Conservation (phyloP, 106 monocot species). For the Platanthera zijinensis region DNA sequence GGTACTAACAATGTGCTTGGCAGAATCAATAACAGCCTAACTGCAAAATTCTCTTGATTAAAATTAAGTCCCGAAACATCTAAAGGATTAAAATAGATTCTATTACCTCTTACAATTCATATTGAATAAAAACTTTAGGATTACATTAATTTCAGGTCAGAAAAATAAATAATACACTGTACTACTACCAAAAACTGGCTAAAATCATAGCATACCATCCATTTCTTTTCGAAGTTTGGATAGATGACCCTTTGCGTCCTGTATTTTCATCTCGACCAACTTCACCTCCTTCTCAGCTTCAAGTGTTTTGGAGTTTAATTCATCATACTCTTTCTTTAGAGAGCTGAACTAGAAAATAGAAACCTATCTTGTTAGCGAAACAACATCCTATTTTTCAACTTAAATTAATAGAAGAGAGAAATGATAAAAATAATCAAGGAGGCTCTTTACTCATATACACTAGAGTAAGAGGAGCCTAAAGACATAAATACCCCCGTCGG, state of each 20-base stretch:
- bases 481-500: not conserved
- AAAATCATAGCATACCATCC: conserved; percentile 56
- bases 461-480: not conserved
- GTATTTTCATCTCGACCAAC: conserved; percentile 69
- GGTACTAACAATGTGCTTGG: not conserved
- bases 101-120: not conserved
- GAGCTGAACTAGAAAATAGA: conserved; percentile 36
- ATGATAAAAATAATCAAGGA: not conserved
- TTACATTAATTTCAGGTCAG: not conserved
- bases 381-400: not conserved
- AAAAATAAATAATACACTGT: not conserved
- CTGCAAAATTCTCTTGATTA: not conserved
- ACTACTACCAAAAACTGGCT: not conserved
- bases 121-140: not conserved
- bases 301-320: conserved; percentile 59
- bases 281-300: conserved; percentile 91
- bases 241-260: conserved; percentile 51
- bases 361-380: not conserved
- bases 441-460: not conserved
- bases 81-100: conserved; percentile 2
- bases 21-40: not conserved
- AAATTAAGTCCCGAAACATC: not conserved
- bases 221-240: conserved; percentile 70
- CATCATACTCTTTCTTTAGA: conserved; percentile 74
- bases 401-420: not conserved